phyloP scores from a whole-genome alignment of 2,329 filamentous ascomycete species.

The Gnomoniopsis smithogilvyi region DNA sequence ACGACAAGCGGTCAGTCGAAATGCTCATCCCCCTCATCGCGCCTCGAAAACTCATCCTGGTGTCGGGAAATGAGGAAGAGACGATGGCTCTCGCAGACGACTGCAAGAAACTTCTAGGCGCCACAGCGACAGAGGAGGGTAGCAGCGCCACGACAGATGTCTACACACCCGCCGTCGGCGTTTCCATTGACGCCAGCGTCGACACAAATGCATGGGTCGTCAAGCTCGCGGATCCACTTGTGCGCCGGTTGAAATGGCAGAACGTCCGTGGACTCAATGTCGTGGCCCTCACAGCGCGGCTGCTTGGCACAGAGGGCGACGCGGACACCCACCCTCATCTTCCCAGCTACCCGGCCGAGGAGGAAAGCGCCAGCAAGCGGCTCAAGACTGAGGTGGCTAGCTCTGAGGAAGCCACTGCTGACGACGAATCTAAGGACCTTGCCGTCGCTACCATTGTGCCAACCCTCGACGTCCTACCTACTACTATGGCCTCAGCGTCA shows the following conservation, averaged over 20 bases:
- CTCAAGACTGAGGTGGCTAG: constrained; percentile 40
- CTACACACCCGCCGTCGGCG: constrained; percentile 75
- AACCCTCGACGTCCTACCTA: constrained; percentile 52
- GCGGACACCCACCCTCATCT: constrained; percentile 27
- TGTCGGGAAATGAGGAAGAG: constrained; percentile 76
- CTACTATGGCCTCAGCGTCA: constrained; percentile 65
- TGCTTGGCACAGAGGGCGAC: constrained; percentile 41
- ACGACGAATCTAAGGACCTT: constrained; percentile 18
- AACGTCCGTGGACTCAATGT: constrained; percentile 86
- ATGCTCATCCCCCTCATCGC: constrained; percentile 94
- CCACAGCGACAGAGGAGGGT: constrained; percentile 36
- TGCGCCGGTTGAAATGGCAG: constrained; percentile 90
- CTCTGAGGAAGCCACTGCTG: constrained; percentile 20
- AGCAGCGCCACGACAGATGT: constrained; percentile 58
- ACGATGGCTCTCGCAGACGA: constrained; percentile 76
- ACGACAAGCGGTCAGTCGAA: constrained; percentile 89
- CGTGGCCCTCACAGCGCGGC: constrained; percentile 82
- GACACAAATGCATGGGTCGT: constrained; percentile 98
- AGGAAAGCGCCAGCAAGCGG: constrained; percentile 45
- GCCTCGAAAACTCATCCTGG: constrained; percentile 90
- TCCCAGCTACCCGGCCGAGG: constrained; percentile 38
- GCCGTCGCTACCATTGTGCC: constrained; percentile 35
- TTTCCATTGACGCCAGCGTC: constrained; percentile 81
- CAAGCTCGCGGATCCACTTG: constrained; percentile 79
- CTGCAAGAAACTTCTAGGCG: constrained; percentile 65